These are phyloP conservation scores for Penicillium maclennaniae DNA, from an alignment of 495 filamentous ascomycete species.

Conservation along the genomic window DNA sequence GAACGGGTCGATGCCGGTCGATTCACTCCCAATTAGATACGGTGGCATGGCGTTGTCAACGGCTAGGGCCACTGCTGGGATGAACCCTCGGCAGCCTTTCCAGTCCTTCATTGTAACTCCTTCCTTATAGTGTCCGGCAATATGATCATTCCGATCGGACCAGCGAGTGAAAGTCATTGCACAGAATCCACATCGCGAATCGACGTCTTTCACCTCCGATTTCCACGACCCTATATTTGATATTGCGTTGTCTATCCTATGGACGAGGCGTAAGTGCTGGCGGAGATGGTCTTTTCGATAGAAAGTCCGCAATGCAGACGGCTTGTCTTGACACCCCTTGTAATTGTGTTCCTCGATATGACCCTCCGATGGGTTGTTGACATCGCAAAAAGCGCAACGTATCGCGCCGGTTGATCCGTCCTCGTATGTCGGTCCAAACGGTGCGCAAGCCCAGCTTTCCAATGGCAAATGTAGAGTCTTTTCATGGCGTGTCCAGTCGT, in stretches of 20 bases:
- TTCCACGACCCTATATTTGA: slow-evolving; percentile 37
- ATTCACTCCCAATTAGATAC: slow-evolving; percentile 30
- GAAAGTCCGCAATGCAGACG: slow-evolving; percentile 56
- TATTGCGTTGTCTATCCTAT: slow-evolving; percentile 53
- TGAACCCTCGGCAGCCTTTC: slow-evolving; percentile 66
- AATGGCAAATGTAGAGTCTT: slow-evolving; percentile 70
- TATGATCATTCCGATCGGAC: slow-evolving; percentile 56
- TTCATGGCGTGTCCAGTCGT: slow-evolving; percentile 79
- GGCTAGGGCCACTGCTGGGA: slow-evolving; percentile 54
- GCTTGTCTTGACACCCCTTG: slow-evolving; percentile 58
- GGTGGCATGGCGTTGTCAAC: slow-evolving; percentile 65
- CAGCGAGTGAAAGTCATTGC: slow-evolving; percentile 54
- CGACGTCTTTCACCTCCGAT: slow-evolving; percentile 48
- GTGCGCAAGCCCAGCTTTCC: slow-evolving; percentile 69
- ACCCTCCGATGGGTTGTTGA: slow-evolving; percentile 6
- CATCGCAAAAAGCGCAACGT: slow-evolving; percentile 21
- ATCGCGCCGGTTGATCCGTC: background rate
- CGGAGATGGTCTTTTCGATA: slow-evolving; percentile 77
- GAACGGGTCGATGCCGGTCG: slow-evolving; percentile 14
- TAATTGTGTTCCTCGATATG: slow-evolving; percentile 53
- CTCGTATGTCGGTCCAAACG: slow-evolving; percentile 42
- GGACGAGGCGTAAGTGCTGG: slow-evolving; percentile 70
- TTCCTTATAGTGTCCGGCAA: slow-evolving; percentile 60
- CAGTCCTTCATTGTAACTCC: slow-evolving; percentile 62
- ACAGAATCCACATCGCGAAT: slow-evolving; percentile 65